Conservation (phyloP, 768 basidiomycete genomes). For the Suillus tomentosus region DNA sequence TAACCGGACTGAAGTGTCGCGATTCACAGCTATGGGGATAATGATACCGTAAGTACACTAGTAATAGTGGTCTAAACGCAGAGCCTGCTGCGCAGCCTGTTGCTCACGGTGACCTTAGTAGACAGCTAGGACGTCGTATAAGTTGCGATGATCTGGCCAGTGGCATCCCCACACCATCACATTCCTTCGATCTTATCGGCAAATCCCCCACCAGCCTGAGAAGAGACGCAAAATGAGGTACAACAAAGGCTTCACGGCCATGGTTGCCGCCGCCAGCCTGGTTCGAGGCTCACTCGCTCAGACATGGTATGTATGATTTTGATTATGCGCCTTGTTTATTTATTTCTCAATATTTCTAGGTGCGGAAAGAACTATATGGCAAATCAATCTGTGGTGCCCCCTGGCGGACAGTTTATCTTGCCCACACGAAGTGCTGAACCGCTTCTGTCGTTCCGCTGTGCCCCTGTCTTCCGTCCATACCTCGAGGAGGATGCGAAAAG, state of each 20-base stretch:
- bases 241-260: constrained; percentile 7
- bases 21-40: background rate
- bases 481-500: constrained; percentile 40
- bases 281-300: constrained; percentile 22
- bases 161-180: background rate
- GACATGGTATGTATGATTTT: constrained; percentile 24
- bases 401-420: constrained; percentile 47
- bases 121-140: background rate
- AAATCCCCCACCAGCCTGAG: background rate
- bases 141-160: background rate
- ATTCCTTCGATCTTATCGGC: background rate
- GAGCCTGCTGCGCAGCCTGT: background rate
- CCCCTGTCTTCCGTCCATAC: constrained; percentile 50
- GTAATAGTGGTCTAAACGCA: background rate
- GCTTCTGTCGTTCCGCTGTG: constrained; percentile 48
- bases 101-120: background rate
- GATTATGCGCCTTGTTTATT: background rate
- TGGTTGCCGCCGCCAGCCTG: constrained; percentile 17
- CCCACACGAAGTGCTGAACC: constrained; percentile 37
- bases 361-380: constrained; percentile 53
- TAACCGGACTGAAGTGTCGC: no score
- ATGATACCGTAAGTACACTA: background rate
- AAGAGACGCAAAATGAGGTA: constrained; percentile 20
- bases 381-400: constrained; percentile 42
- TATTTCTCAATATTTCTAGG: constrained; percentile 31